phyloP scores from a whole-genome alignment of 352 stramenopile genomes.

The Thraustochytrium sp. region DNA sequence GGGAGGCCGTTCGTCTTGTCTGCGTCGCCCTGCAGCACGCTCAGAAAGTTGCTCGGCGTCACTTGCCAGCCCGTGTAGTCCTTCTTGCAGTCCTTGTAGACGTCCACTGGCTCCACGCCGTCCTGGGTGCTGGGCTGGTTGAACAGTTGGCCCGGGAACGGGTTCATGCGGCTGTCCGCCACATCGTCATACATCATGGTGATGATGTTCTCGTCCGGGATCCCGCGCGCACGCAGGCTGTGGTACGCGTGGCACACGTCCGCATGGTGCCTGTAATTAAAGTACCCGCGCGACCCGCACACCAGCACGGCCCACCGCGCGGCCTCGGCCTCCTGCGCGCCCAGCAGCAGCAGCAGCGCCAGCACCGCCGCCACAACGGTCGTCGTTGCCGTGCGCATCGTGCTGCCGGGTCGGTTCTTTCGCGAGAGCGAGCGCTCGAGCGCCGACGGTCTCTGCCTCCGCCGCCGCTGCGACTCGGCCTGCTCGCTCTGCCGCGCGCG shows the following conservation, averaged over 20 bases:
- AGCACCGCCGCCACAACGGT: too few relatives aligned
- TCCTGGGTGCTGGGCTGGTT: constrained; percentile 61
- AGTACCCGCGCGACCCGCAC: constrained; percentile 72
- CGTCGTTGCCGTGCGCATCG: too few relatives aligned
- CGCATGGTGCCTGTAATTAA: constrained; percentile 82
- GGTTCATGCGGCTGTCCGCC: constrained; percentile 67
- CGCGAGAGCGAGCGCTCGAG: too few relatives aligned
- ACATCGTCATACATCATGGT: constrained; percentile 87
- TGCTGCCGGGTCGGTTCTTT: too few relatives aligned
- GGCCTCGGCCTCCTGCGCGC: neutral
- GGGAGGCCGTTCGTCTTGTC: constrained; percentile 56
- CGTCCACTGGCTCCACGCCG: constrained; percentile 53
- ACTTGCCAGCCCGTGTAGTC: constrained; percentile 54
- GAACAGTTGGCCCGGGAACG: constrained; percentile 75
- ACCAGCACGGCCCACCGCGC: constrained; percentile 75
- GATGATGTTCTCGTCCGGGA: constrained; percentile 74
- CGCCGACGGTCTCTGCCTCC: too few relatives aligned
- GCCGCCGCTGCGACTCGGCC: too few relatives aligned
- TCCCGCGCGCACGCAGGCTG: constrained; percentile 72
- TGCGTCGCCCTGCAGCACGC: constrained; percentile 71
- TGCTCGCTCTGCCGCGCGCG: too few relatives aligned
- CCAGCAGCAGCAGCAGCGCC: too few relatives aligned
- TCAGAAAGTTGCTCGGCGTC: constrained; percentile 74
- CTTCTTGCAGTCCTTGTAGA: constrained; percentile 63
- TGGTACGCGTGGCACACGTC: constrained; percentile 79